Evolutionary conservation across 208 protist genomes (phyloP), one percentile per base, ranked within the genome.

Genomic region (Trypanosoma avium): DNA sequence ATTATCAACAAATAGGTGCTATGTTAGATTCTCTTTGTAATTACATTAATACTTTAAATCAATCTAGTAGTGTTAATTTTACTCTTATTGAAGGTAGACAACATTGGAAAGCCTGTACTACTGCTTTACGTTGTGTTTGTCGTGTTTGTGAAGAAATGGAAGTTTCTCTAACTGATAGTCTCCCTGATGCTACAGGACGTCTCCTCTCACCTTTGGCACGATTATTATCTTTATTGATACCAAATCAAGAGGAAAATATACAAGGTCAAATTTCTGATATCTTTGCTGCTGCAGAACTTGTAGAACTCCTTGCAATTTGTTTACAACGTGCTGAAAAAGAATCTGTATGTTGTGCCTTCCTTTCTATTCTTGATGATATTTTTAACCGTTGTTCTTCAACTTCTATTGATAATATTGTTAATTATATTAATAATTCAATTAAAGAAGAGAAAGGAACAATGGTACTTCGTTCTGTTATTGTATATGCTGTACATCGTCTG

Each of bases 81-180:
- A n/a, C n/a, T n/a, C n/a, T n/a, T n/a, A n/a, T n/a, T n/a, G n/a
- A n/a, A n/a, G n/a, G n/a, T n/a, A n/a, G n/a, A n/a, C n/a, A n/a
- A 26, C 47, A 62, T 30, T 70, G 57, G 54, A 32, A 54, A 19
- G 55, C 67, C 15, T 66, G 69, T 54, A 32, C 53, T 7, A 53
- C 59, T 17, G 56, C 59, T 5, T 49, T 79, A 19, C 62, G 61
- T 30, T 64, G 53, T 42, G 52, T 61, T 19, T 70, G 59, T 40
- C 67, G 73, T 24, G 73, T 79, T n/a, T 79, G 67, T 46, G 73
- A 58, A 6, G 73, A 73, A 17, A 53, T 53, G 33, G 62, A 70
- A 17, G 43, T 68, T 22, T 67, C 73, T 9, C 52, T 71, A 7
- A 48, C 65, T 9, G 56, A 62, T 35, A 53, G 60, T 27, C 15